A percentile compares a stretch with the other conserved stretches of the same genome.
phyloP scores from a whole-genome alignment of 176 grass and related monocot genomes.

The Aegilops bicornis region DNA sequence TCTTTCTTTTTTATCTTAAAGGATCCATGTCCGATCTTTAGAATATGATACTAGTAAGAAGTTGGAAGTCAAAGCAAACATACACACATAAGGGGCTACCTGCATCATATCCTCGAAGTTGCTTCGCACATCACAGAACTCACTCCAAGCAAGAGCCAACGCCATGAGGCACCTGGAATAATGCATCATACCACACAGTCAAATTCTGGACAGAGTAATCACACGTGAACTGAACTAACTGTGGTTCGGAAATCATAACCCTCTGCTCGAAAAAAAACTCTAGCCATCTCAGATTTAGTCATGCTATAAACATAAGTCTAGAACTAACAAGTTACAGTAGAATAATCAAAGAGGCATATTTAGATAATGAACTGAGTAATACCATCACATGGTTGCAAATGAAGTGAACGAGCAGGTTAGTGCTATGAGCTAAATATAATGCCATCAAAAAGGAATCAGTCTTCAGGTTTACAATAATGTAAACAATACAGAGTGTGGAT shows the following conservation, averaged over 20 bases:
- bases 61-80: neutral
- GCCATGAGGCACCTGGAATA: conserved; percentile 57
- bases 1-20: neutral
- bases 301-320: neutral
- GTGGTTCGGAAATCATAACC: neutral
- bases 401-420: no score
- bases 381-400: no score
- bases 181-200: neutral
- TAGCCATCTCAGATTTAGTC: neutral
- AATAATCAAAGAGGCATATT: no score
- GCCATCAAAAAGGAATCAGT: no score
- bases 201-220: neutral
- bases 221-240: neutral
- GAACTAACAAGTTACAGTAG: neutral
- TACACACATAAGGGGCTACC: conserved; percentile 37
- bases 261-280: neutral
- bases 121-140: conserved; percentile 62
- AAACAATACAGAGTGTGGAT: no score
- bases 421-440: no score
- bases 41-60: neutral
- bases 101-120: conserved; percentile 81
- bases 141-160: conserved; percentile 52
- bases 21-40: neutral
- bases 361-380: no score
- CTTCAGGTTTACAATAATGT: no score